phyloP scores from a whole-genome alignment of 2,329 filamentous ascomycete genomes.

The Xylaria arbuscula region DNA sequence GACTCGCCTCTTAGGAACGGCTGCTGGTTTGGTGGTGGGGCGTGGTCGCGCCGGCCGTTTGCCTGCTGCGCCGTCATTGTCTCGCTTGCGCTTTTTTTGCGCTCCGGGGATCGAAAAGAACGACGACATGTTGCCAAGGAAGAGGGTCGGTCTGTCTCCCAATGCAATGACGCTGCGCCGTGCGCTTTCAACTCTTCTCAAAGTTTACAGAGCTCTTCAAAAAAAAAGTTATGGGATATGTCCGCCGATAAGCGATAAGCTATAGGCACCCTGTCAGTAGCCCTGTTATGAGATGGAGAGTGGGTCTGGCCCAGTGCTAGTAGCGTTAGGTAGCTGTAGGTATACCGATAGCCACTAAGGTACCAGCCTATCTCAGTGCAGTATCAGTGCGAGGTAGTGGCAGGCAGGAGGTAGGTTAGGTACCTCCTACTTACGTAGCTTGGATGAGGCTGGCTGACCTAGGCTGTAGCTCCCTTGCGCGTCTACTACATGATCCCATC shows the following conservation, averaged over 20 bases:
- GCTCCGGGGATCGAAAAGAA: constrained; percentile 93
- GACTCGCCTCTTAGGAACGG: constrained; percentile 59
- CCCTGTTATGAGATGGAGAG: constrained; percentile 14
- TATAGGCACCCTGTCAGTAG: constrained; percentile 13
- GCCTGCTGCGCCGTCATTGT: constrained; percentile 66
- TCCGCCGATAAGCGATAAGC: constrained; percentile 39
- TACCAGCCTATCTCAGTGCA: neutral
- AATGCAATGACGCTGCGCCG: constrained; percentile 19
- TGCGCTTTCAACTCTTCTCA: constrained; percentile 17
- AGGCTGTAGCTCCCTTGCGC: constrained; percentile 60
- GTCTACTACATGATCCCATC: constrained; percentile 44
- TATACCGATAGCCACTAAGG: neutral
- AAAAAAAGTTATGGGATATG: constrained; percentile 40
- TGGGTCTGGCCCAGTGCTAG: neutral
- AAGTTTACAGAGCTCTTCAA: constrained; percentile 28
- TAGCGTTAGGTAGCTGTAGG: neutral
- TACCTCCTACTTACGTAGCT: constrained; percentile 30
- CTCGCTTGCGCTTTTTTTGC: constrained; percentile 89
- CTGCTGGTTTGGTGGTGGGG: constrained; percentile 54
- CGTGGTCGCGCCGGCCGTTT: constrained; percentile 67
- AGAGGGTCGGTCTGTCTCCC: constrained; percentile 44
- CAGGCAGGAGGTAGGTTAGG: neutral
- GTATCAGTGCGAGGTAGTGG: neutral
- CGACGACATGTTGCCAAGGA: constrained; percentile 76
- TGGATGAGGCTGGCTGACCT: constrained; percentile 44